Evolutionary conservation across 176 grass and related monocot genomes (phyloP), one percentile per base, ranked within the genome.

Genomic region (Oryza nivara): DNA sequence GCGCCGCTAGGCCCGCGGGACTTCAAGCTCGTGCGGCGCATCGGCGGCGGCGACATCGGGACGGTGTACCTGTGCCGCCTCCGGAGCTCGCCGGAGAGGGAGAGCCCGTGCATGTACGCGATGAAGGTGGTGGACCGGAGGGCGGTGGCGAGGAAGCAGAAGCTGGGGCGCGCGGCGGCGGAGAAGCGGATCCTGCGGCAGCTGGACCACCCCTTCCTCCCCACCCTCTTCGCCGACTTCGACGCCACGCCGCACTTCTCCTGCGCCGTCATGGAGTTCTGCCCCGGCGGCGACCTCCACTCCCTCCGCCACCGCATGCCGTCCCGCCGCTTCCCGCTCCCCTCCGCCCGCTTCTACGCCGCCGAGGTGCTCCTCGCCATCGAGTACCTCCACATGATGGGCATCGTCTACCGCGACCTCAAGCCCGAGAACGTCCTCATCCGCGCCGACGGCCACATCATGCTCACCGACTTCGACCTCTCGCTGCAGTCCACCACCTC

Each of bases 391-490:
- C 96, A 99, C 84, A 86, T 96, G 89, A 77, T 96, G 72, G 96
- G 96, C 47, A 46, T 99, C 64, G 96, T 99, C n/a, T 99, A 99
- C 88, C 87, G 96, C 11, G 96, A 99, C 85, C 96, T 99, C 30
- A 99, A 99, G 86, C 93, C 96, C 0, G 96, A 99, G 88, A 99
- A 99, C 86, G 94, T 99, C 69, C 90, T 99, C 1, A 89, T 99
- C 28, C 83, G 96, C 22, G 87, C 81, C 0, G 93, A 99, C 56
- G 96, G 96, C 17, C 93, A 99, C 90, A 89, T 99, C 89, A 96
- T 96, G 96, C 96, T 99, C 67, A 96, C 96, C 20, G 96, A 99
- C 77, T 99, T 99, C 86, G 96, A 99, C 88, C 86, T 99, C 1
- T 89, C 93, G 6, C 83, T 98, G 28, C 45, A 94, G 83, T 96